Conservation (phyloP, 1,284 basidiomycete genomes). For the Amylostereum chailletii region DNA sequence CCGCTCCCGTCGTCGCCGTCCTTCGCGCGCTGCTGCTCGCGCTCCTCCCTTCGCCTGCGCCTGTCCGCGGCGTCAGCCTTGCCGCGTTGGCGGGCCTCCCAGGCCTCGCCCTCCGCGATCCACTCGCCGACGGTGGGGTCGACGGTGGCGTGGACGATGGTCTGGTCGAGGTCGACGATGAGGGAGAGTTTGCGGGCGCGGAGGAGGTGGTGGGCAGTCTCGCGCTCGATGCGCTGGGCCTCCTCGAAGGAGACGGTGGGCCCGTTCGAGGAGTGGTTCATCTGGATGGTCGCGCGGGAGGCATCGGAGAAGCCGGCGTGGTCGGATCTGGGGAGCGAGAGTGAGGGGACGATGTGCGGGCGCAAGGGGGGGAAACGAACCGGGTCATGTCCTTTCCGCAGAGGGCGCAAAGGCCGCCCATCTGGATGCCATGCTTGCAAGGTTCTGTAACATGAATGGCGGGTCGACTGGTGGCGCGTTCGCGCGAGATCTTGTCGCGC, state of each 20-base stretch:
- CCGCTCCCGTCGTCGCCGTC: conserved; percentile 10
- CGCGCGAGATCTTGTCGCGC: conserved; percentile 45
- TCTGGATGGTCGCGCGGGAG: conserved; percentile 74
- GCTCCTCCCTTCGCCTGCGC: conserved; percentile 16
- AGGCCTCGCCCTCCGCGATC: conserved; percentile 78
- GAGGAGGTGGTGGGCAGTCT: conserved; percentile 74
- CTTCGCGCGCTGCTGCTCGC: conserved; percentile 15
- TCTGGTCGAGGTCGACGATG: conserved; percentile 98
- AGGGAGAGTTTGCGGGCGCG: conserved; percentile 78
- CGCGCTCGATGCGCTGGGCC: conserved; percentile 80
- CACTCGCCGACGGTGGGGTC: conserved; percentile 98
- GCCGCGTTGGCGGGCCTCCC: conserved; percentile 48
- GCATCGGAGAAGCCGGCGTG: conserved; percentile 81
- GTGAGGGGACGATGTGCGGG: conserved; percentile 5
- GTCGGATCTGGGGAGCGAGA: conserved; percentile 53
- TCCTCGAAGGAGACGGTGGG: conserved; percentile 78
- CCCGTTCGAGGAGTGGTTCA: conserved; percentile 76
- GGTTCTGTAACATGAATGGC: conserved; percentile 70
- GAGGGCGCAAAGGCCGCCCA: conserved; percentile 85
- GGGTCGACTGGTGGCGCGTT: conserved; percentile 44
- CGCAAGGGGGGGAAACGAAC: conserved; percentile 38
- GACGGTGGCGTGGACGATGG: conserved; percentile 96
- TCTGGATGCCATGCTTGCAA: conserved; percentile 90
- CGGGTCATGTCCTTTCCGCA: conserved; percentile 92
- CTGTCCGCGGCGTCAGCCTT: conserved; percentile 25